phyloP scores from a whole-genome alignment of 495 filamentous ascomycete species.

The Neurospora pannonica region DNA sequence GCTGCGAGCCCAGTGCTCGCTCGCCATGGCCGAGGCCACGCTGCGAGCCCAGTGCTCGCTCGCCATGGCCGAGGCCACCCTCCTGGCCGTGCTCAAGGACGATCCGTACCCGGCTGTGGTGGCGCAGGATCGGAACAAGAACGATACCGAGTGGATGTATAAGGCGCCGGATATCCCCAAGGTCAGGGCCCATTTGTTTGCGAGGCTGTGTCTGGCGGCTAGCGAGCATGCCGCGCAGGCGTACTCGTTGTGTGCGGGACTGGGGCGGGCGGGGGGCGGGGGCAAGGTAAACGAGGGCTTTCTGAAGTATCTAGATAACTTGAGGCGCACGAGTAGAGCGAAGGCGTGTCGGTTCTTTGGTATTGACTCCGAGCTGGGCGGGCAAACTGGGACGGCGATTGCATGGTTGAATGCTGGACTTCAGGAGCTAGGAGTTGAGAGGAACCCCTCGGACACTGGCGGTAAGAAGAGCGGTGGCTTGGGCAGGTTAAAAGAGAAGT shows the following conservation, averaged over 20 bases:
- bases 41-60: slow-evolving; percentile 65
- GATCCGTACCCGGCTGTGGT: slow-evolving; percentile 80
- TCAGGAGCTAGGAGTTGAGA: slow-evolving; percentile 55
- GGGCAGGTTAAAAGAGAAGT: slow-evolving; percentile 61
- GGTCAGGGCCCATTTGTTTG: slow-evolving; percentile 79
- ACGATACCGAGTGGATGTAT: slow-evolving; percentile 89
- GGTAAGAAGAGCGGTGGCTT: slow-evolving; percentile 43
- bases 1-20: too few relatives aligned
- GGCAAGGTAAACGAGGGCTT: slow-evolving; percentile 54
- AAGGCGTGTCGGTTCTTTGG: slow-evolving; percentile 85
- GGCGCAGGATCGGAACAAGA: slow-evolving; percentile 63
- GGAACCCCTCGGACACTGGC: slow-evolving; percentile 13
- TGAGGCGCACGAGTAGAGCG: slow-evolving; percentile 62
- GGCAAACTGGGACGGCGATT: slow-evolving; percentile 70
- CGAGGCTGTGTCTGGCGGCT: slow-evolving; percentile 73
- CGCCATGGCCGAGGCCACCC: slow-evolving; percentile 76
- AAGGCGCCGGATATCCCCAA: slow-evolving; percentile 76
- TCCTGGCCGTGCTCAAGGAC: slow-evolving; percentile 83
- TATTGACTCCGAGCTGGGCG: slow-evolving; percentile 75
- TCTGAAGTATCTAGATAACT: slow-evolving; percentile 59
- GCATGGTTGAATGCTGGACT: slow-evolving; percentile 72
- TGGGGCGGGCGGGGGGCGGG: slow-evolving; percentile 14
- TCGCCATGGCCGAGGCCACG: too few relatives aligned
- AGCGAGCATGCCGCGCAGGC: slow-evolving; percentile 58
- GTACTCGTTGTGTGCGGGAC: slow-evolving; percentile 37